Conservation (phyloP, 495 filamentous ascomycete genomes). For the Usnea hakonensis region DNA sequence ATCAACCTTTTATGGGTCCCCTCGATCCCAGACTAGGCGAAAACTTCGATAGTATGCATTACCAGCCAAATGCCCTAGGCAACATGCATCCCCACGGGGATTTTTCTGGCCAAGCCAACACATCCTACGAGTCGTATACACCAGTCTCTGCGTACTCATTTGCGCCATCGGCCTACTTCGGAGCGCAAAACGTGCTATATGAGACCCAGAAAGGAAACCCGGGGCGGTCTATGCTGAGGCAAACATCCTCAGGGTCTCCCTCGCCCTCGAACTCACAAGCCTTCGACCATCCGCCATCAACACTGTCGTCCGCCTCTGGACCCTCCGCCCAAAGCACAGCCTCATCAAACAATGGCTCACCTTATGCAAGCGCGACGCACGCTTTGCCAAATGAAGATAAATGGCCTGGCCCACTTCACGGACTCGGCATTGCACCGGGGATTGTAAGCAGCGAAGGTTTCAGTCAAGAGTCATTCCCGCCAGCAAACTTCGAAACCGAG, state of each 20-base stretch:
- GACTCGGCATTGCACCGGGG: slow-evolving; percentile 56
- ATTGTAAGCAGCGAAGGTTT: slow-evolving; percentile 59
- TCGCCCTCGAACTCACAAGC: slow-evolving; percentile 23
- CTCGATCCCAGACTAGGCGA: slow-evolving; percentile 8
- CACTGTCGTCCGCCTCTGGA: slow-evolving; percentile 64
- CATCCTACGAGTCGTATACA: slow-evolving; percentile 14
- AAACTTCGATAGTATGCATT: slow-evolving; percentile 4
- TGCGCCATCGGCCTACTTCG: slow-evolving; percentile 10
- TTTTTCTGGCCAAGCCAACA: slow-evolving; percentile 5
- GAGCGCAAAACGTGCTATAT: slow-evolving; percentile 7
- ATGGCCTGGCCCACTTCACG: slow-evolving; percentile 54
- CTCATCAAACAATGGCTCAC: slow-evolving; percentile 77
- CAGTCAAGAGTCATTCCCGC: slow-evolving; percentile 32
- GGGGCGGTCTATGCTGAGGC: slow-evolving; percentile 7
- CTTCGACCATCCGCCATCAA: slow-evolving; percentile 43
- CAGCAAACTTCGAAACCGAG: slow-evolving; percentile 48
- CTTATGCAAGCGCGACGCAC: slow-evolving; percentile 58
- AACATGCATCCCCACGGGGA: slow-evolving; percentile 15
- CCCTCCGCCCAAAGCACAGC: slow-evolving; percentile 61
- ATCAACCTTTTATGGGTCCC: slow-evolving; percentile 11
- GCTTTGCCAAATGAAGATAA: slow-evolving; percentile 47
- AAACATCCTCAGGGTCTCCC: slow-evolving; percentile 24
- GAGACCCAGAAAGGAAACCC: slow-evolving; percentile 13
- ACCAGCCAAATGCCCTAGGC: slow-evolving; percentile 2
- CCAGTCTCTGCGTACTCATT: slow-evolving; percentile 4